Percentiles rank a stretch among this genome's conserved stretches.
phyloP scores from a whole-genome alignment of 345 rosid genomes.

The Aquilaria yunnanensis region DNA sequence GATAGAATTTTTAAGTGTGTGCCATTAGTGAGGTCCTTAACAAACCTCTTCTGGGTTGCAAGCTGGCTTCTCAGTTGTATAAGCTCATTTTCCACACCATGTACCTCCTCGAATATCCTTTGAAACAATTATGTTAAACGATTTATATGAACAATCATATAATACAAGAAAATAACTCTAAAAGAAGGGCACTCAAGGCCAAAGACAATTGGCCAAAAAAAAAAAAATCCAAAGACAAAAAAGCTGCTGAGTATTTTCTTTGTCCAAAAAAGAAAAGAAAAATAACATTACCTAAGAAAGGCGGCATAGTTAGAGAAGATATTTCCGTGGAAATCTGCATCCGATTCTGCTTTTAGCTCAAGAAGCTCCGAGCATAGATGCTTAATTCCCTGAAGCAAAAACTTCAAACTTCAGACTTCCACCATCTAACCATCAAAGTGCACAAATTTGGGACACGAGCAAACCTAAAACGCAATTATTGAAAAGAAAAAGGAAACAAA shows the following conservation, averaged over 20 bases:
- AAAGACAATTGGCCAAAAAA: neutral
- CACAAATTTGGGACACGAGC: neutral
- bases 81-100: conserved; percentile 34
- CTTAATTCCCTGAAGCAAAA: conserved; percentile 38
- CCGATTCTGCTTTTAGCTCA: conserved; percentile 51
- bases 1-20: conserved; percentile 20
- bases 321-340: conserved; percentile 46
- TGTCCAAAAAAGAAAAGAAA: neutral
- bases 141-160: neutral
- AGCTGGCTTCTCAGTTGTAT: conserved; percentile 38
- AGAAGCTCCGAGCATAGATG: conserved; percentile 50
- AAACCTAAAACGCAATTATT: neutral
- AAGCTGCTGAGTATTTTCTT: neutral
- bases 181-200: neutral
- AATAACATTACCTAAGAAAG: conserved; percentile 37
- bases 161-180: too few species aligned
- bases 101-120: conserved; percentile 42
- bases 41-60: conserved; percentile 33
- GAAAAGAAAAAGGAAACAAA: neutral
- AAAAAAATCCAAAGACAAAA: neutral
- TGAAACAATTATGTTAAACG: conserved; percentile 12
- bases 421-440: neutral
- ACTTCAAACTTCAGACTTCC: neutral
- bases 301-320: conserved; percentile 34
- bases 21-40: conserved; percentile 33